Percentiles rank a stretch among this genome's conserved stretches.
phyloP scores from a whole-genome alignment of 768 basidiomycete genomes.

The Suillus brevipes region DNA sequence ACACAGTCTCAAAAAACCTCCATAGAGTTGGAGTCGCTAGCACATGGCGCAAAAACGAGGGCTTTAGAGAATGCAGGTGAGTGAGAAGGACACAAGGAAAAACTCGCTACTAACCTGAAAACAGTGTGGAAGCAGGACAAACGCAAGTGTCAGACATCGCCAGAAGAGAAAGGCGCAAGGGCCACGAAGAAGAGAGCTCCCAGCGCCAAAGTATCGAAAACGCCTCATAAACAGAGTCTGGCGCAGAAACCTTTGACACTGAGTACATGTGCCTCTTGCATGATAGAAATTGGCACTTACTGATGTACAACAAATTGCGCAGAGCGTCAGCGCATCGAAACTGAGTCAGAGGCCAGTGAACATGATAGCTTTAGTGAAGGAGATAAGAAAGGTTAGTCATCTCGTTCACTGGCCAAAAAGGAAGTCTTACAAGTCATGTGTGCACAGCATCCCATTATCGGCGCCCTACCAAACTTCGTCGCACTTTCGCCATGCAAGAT shows the following conservation, averaged over 20 bases:
- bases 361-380: neutral
- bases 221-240: neutral
- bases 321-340: neutral
- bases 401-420: neutral
- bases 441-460: neutral
- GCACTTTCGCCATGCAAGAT: neutral
- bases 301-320: neutral
- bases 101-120: neutral
- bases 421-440: neutral
- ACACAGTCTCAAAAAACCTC: neutral
- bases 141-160: neutral
- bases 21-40: neutral
- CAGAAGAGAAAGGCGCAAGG: neutral
- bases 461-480: neutral
- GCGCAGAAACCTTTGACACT: neutral
- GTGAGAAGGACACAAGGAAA: neutral
- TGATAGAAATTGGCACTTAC: neutral
- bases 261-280: neutral
- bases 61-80: neutral
- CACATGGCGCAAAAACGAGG: neutral
- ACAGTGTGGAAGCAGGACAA: neutral
- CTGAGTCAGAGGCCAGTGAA: neutral
- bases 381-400: conserved; percentile 1
- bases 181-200: neutral
- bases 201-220: neutral